Evolutionary conservation across 2,329 filamentous ascomycete genomes (phyloP), one percentile per base, ranked within the genome.

Genomic region (Alternaria sp.): DNA sequence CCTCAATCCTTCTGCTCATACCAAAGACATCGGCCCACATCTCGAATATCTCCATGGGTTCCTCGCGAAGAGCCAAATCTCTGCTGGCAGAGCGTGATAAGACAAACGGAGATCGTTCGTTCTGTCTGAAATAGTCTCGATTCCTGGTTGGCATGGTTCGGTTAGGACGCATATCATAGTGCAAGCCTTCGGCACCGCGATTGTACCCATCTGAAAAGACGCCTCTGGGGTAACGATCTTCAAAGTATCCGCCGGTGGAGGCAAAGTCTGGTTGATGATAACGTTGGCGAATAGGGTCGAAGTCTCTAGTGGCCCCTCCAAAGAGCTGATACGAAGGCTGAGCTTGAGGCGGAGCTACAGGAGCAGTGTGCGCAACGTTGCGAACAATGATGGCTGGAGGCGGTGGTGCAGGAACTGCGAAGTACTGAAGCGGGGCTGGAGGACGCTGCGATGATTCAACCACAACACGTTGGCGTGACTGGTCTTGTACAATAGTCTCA

Each of bases 1-100:
- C 29, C 31, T 48, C 44, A 4, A 48, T 36, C 21, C 44, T 34
- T 36, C 31, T 48, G 17, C 44, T 48, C 29, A 9, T 34, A 21
- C 23, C 11, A 36, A 48, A 48, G 13, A 21, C 17, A 48, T 48
- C 44, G 31, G 44, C 44, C 44, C 44, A 48, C 31, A 48, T 48
- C 13, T 48, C 44, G 33, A 48, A 36, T 5, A 48, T 21, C 3
- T 34, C 17, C 13, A n/a, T 24, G 21, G 13, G 31, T 36, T 36
- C 44, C 14, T 11, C 14, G 14, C 5, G 31, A 24, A 34, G 44
- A 36, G 44, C 21, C 2, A 26, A 3, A 3, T 48, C 31, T 4
- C 21, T 48, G 8, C 26, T 13, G 29, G 13, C 14, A 7, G 31
- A 1, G 3, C 31, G 29, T 17, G 21, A 21, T 13, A 24, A 14